These are phyloP conservation scores for Aspergillus jensenii DNA, from an alignment of 2,329 filamentous ascomycete species.

Conservation along the genomic window DNA sequence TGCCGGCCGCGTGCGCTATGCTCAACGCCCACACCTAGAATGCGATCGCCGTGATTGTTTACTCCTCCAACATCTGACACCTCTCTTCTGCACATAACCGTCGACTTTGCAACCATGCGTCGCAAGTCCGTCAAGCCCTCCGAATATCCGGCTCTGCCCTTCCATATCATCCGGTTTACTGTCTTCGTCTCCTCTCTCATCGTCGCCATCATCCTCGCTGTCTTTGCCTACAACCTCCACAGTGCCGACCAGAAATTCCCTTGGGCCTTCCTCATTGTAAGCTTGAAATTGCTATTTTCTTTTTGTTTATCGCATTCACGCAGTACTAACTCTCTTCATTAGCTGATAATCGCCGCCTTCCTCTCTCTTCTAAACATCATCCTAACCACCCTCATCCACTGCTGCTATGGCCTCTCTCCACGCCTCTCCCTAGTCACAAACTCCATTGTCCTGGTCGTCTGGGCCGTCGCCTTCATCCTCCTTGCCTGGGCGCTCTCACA, in stretches of 20 bases:
- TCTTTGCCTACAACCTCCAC: conserved; percentile 56
- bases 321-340: not conserved
- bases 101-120: conserved; percentile 24
- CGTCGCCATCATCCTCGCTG: conserved; percentile 54
- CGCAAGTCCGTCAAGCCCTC: conserved; percentile 36
- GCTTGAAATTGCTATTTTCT: conserved; percentile 14
- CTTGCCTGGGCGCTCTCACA: conserved; percentile 55
- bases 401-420: conserved; percentile 53
- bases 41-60: not conserved
- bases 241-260: conserved; percentile 54
- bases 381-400: conserved; percentile 53
- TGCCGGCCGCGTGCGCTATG: not conserved
- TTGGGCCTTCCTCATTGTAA: conserved; percentile 61
- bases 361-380: conserved; percentile 52
- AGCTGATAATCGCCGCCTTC: conserved; percentile 55
- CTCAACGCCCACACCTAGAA: not conserved
- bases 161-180: conserved; percentile 39
- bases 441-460: conserved; percentile 49
- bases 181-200: conserved; percentile 54
- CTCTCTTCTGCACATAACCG: conserved; percentile 2
- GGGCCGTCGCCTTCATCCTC: conserved; percentile 53
- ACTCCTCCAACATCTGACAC: not conserved
- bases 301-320: not conserved
- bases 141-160: conserved; percentile 40
- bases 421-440: conserved; percentile 53